Percentiles rank a stretch among this genome's conserved stretches.
Conservation (phyloP, 1,284 basidiomycete genomes). For the Schizopora paradoxa region DNA sequence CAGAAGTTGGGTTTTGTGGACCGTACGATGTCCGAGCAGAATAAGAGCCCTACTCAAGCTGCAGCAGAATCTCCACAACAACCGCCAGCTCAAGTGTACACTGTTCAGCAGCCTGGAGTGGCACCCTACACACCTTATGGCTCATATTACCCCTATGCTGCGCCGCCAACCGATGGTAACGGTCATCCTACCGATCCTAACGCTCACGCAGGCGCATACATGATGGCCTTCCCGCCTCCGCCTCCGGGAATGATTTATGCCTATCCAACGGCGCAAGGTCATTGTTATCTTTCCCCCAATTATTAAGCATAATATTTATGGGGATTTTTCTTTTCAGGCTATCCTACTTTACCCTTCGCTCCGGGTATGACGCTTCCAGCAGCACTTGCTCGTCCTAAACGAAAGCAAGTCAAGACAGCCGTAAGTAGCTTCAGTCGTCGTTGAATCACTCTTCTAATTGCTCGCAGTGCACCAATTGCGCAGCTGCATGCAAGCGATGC, state of each 20-base stretch:
- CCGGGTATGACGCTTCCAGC: slow-evolving; percentile 37
- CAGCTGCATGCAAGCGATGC: slow-evolving; percentile 80
- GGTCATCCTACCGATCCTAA: slow-evolving; percentile 34
- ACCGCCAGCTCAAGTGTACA: slow-evolving; percentile 33
- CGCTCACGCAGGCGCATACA: slow-evolving; percentile 41
- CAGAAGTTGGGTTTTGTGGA: background rate
- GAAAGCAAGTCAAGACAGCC: slow-evolving; percentile 87
- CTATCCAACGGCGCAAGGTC: slow-evolving; percentile 37
- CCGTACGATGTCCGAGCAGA: background rate
- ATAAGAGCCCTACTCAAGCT: slow-evolving; percentile 4
- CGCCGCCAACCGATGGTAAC: slow-evolving; percentile 34
- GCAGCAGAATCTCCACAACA: slow-evolving; percentile 22
- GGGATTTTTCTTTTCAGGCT: slow-evolving; percentile 9
- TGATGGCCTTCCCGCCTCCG: slow-evolving; percentile 44
- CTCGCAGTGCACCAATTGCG: slow-evolving; percentile 77
- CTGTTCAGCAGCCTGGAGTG: slow-evolving; percentile 38
- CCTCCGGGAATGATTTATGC: slow-evolving; percentile 62
- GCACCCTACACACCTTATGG: slow-evolving; percentile 43
- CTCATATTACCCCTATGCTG: slow-evolving; percentile 43
- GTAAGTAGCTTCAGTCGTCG: slow-evolving; percentile 37
- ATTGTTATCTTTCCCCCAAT: background rate
- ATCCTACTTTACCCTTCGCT: slow-evolving; percentile 30
- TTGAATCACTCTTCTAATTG: slow-evolving; percentile 4
- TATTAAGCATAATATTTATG: slow-evolving; percentile 3
- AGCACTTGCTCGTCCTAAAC: slow-evolving; percentile 45